phyloP scores from a whole-genome alignment of 768 basidiomycete genomes.

The Russula sp. region DNA sequence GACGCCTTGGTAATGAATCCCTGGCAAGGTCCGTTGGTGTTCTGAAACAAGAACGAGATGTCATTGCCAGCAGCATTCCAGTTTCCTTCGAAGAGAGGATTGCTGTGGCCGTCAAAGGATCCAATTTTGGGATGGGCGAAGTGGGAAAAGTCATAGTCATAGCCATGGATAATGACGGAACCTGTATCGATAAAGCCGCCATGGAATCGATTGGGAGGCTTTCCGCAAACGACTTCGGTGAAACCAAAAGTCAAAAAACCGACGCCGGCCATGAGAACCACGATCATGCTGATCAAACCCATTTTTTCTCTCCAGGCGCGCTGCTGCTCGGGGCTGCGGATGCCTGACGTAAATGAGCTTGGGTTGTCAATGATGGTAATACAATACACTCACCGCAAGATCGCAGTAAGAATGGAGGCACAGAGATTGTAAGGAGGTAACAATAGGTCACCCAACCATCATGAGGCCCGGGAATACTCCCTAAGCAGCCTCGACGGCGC shows the following conservation, averaged over 20 bases:
- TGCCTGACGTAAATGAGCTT: conserved; percentile 41
- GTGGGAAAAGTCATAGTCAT: conserved; percentile 82
- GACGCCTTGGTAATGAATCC: conserved; percentile 65
- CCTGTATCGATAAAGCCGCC: conserved; percentile 67
- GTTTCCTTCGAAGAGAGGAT: conserved; percentile 71
- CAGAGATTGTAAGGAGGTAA: conserved; percentile 70
- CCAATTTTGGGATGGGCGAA: conserved; percentile 78
- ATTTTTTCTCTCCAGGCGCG: conserved; percentile 99
- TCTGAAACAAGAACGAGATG: conserved; percentile 93
- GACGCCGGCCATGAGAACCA: conserved; percentile 81
- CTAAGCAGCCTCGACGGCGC: conserved; percentile 50
- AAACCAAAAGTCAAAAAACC: conserved; percentile 99
- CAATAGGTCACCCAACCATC: conserved; percentile 96
- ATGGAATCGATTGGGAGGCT: conserved; percentile 74
- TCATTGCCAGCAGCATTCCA: conserved; percentile 85
- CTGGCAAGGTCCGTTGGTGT: conserved; percentile 75
- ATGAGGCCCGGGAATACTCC: conserved; percentile 81
- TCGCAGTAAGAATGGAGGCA: conserved; percentile 72
- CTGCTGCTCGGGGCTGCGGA: conserved; percentile 86
- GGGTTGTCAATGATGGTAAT: not conserved
- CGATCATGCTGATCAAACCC: conserved; percentile 78
- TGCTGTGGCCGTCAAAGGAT: conserved; percentile 69
- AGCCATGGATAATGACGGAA: conserved; percentile 91
- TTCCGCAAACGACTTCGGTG: conserved; percentile 88
- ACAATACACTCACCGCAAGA: conserved; percentile 58